A percentile compares a stretch with the other conserved stretches of the same genome.
phyloP scores from a whole-genome alignment of 805 yeast genomes.

The Wickerhamomyces canadensis region DNA sequence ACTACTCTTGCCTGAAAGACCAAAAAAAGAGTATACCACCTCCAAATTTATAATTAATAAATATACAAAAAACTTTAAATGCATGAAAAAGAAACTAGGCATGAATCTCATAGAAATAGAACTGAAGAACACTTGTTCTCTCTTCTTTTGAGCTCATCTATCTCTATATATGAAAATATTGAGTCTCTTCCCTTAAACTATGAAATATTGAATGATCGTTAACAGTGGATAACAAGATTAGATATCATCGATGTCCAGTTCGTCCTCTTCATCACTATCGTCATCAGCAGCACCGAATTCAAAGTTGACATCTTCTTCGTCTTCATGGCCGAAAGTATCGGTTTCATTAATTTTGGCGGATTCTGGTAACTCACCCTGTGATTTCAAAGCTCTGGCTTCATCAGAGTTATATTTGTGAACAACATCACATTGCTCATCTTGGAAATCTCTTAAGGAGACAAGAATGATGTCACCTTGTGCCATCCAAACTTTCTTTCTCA shows the following conservation, averaged over 20 bases:
- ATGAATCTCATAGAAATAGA: no score
- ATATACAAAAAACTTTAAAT: no score
- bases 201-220: no score
- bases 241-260: constrained; percentile 92
- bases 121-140: no score
- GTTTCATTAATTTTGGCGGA: constrained; percentile 96
- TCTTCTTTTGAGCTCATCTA: no score
- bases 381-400: constrained; percentile 95
- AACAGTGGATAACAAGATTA: constrained; percentile 34
- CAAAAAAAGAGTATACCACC: no score
- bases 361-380: constrained; percentile 96
- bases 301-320: constrained; percentile 95
- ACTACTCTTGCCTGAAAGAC: no score
- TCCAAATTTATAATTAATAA: no score
- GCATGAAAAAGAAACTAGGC: no score
- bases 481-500: constrained; percentile 99
- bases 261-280: constrained; percentile 66
- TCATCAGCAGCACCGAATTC: constrained; percentile 94
- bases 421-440: constrained; percentile 97
- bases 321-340: constrained; percentile 93
- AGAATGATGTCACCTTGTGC: constrained; percentile 96
- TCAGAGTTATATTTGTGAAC: constrained; percentile 95
- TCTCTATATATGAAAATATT: no score
- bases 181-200: no score
- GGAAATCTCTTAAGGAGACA: constrained; percentile 96